These are phyloP conservation scores for Pachysolen tannophilus DNA, from an alignment of 805 yeast species.

Conservation along the genomic window DNA sequence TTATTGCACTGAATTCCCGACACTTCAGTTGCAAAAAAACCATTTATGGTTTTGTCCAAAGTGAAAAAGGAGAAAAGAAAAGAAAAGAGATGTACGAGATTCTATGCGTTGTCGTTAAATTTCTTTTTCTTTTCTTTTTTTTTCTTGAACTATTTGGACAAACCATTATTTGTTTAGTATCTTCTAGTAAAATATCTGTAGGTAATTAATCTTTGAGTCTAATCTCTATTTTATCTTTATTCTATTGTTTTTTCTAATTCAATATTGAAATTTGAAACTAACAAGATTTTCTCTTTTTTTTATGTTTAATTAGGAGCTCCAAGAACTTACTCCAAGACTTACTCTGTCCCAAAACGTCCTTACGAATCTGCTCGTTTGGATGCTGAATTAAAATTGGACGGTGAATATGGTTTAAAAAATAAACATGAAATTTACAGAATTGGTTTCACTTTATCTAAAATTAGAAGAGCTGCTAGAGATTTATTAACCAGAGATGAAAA, in stretches of 20 bases:
- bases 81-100: no score
- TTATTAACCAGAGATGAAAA: slow-evolving; percentile 99
- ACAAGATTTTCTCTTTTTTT: neutral
- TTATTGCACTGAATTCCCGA: slow-evolving; percentile 71
- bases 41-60: slow-evolving; percentile 6
- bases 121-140: no score
- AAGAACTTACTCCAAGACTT: slow-evolving; percentile 99
- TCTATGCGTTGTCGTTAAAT: no score
- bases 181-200: no score
- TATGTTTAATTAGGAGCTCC: slow-evolving; percentile 71
- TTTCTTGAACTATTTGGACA: no score
- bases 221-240: neutral
- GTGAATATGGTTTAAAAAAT: slow-evolving; percentile 99
- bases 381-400: slow-evolving; percentile 98
- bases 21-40: slow-evolving; percentile 59
- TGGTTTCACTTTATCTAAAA: slow-evolving; percentile 98
- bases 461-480: slow-evolving; percentile 99
- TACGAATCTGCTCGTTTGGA: slow-evolving; percentile 99
- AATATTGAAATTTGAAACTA: slow-evolving; percentile 1
- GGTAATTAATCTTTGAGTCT: no score
- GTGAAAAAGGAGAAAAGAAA: no score
- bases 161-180: no score
- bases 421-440: slow-evolving; percentile 99
- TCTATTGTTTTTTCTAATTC: neutral
- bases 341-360: slow-evolving; percentile 99